phyloP scores from a whole-genome alignment of 768 basidiomycete species.

The Mycena indigotica region DNA sequence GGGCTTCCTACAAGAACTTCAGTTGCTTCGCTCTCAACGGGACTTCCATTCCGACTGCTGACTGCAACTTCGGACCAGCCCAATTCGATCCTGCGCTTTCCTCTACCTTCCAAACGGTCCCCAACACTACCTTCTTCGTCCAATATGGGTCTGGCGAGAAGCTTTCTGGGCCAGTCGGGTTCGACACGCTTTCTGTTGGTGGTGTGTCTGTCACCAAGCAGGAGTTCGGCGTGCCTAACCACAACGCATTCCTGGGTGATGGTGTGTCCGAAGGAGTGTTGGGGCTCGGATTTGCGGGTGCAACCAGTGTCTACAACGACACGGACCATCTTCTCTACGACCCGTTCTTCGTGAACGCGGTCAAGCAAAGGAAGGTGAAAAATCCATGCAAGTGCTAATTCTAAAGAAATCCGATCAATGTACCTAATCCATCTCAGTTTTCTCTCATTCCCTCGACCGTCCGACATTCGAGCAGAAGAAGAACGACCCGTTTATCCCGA shows the following conservation, averaged over 20 bases:
- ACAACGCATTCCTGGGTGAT: conserved; percentile 10
- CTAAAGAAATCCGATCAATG: background rate
- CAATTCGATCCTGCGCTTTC: conserved; percentile 20
- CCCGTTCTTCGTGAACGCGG: conserved; percentile 23
- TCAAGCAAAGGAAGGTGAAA: conserved; percentile 15
- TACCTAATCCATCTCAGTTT: conserved; percentile 7
- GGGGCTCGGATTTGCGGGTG: conserved; percentile 20
- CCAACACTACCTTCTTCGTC: conserved; percentile 21
- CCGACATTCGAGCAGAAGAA: conserved; percentile 17
- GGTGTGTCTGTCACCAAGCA: conserved; percentile 19
- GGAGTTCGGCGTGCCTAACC: conserved; percentile 21
- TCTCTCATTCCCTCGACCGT: conserved; percentile 24
- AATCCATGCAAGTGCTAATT: conserved; percentile 14
- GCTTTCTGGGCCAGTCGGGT: conserved; percentile 17
- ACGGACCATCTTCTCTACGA: conserved; percentile 18
- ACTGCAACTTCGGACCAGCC: conserved; percentile 22
- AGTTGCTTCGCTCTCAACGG: conserved; percentile 14
- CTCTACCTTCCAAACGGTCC: conserved; percentile 12
- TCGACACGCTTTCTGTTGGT: conserved; percentile 24
- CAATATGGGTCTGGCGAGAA: conserved; percentile 23
- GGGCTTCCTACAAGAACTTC: conserved; percentile 19
- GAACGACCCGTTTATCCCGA: conserved; percentile 13
- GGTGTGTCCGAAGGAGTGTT: conserved; percentile 9
- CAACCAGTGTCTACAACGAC: conserved; percentile 22
- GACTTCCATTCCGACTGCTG: conserved; percentile 6